Base-by-base conservation (phyloP, 495 filamentous ascomycete genomes). In the Cercophora samala region DNA sequence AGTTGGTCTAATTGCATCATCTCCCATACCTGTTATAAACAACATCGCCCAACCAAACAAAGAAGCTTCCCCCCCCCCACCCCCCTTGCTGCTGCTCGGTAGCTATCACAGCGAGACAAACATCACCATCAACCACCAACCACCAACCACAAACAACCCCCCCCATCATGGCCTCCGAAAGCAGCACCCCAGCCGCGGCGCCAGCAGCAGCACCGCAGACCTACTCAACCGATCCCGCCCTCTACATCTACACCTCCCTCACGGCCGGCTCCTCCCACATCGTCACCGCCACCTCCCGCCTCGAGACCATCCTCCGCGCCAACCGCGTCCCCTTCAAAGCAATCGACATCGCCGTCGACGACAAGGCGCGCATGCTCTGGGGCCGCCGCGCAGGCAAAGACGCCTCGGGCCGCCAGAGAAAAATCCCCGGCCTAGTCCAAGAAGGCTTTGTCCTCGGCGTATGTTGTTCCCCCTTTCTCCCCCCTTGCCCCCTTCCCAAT, bases 231-330 rank as follows among this genome's bases (percentile, higher is more conserved):
- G 91, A 96, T 79, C 85, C 90, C 9, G 89, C 90, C 22, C 88
- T 97, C 52, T 97, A 93, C 80, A 88, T 97, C 74, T 96, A 93
- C 82, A 96, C 93, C 64, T 97, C 93, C 70, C 84, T 97, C 24
- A 97, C 93, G n/a, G 90, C 93, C 64, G 93, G 93, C 69, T 96
- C 93, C 5, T 96, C 93, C 29, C 93, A 97, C 78, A 97, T 98
- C 78, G 88, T 97, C 71, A 98, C 95, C 51, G 95, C 96, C 2
- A 99, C 95, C 0, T 92, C 93, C 24, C 90, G 96, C 46, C 83
- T 99, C 63, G 94, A 98, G 79, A 97, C 93, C 21, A 96, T 99
- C 75, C 87, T 99, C 66, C 96, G 93, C 77, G 93, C 93, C 46
- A 97, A 98, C 82, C 90, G 89, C 69, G 90, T 99, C 59, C 90